Evolutionary conservation across 805 yeast species (phyloP).

Genomic region (Suhomyces xylopsoci): DNA sequence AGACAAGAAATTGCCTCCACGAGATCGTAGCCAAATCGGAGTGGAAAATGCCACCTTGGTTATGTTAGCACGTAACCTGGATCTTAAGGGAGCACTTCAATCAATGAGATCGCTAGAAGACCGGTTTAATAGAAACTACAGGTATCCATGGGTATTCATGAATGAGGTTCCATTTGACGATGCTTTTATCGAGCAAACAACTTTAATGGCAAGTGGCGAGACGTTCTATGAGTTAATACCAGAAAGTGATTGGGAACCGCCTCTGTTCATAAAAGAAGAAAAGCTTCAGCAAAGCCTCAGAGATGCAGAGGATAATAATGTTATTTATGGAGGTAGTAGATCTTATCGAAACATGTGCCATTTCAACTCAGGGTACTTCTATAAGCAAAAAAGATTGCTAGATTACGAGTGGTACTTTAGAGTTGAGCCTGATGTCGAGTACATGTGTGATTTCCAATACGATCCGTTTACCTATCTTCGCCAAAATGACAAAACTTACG

Average conservation of each 20-base stretch:
- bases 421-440: slow-evolving; percentile 57
- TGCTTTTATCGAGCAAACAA: slow-evolving; percentile 40
- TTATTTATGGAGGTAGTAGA: slow-evolving; percentile 47
- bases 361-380: slow-evolving; percentile 65
- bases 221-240: slow-evolving; percentile 43
- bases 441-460: slow-evolving; percentile 54
- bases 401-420: slow-evolving; percentile 57
- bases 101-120: slow-evolving; percentile 45
- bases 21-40: slow-evolving; percentile 42
- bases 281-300: slow-evolving; percentile 25
- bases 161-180: slow-evolving; percentile 43
- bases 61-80: slow-evolving; percentile 84
- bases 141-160: slow-evolving; percentile 45
- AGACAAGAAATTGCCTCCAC: slow-evolving; percentile 14
- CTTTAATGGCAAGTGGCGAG: slow-evolving; percentile 43
- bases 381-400: slow-evolving; percentile 41
- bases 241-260: slow-evolving; percentile 39
- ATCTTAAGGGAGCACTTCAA: slow-evolving; percentile 64
- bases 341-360: slow-evolving; percentile 68
- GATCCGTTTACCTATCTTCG: slow-evolving; percentile 49
- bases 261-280: slow-evolving; percentile 29
- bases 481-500: slow-evolving; percentile 45
- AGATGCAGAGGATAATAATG: slow-evolving; percentile 17
- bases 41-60: slow-evolving; percentile 79
- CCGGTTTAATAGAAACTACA: slow-evolving; percentile 37